Conservation (phyloP, 768 basidiomycete species). For the Lactifluus piperatus region DNA sequence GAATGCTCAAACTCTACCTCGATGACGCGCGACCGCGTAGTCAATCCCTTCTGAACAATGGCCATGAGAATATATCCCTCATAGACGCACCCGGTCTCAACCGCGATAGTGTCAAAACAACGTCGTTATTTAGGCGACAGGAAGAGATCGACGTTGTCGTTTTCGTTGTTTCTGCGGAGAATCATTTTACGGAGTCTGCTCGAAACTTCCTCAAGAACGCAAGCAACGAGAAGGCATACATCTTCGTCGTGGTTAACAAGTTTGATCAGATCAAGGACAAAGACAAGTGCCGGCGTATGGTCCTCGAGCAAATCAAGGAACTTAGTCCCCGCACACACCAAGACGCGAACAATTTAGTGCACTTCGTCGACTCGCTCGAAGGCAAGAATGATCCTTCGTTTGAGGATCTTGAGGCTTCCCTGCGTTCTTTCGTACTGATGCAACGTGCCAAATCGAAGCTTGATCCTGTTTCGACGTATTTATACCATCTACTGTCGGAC, state of each 20-base stretch:
- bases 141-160: constrained; percentile 98
- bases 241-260: constrained; percentile 99
- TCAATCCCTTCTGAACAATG: constrained; percentile 87
- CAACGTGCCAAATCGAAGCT: constrained; percentile 97
- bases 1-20: constrained; percentile 83
- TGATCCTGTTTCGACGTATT: constrained; percentile 85
- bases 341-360: constrained; percentile 87
- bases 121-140: constrained; percentile 89
- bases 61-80: constrained; percentile 93
- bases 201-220: constrained; percentile 91
- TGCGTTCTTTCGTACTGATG: constrained; percentile 91
- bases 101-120: constrained; percentile 90
- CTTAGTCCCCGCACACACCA: constrained; percentile 90
- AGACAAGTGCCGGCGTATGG: constrained; percentile 77
- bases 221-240: constrained; percentile 92
- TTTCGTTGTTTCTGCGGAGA: constrained; percentile 96
- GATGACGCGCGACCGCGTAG: constrained; percentile 68
- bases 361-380: constrained; percentile 91
- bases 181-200: constrained; percentile 94
- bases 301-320: constrained; percentile 90
- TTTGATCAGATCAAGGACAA: constrained; percentile 95
- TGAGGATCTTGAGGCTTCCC: constrained; percentile 77
- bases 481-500: constrained; percentile 83
- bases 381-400: constrained; percentile 69
- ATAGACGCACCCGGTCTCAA: constrained; percentile 98